Percentiles rank a stretch among this genome's conserved stretches.
These are phyloP conservation scores for Dacryopinax spathularia DNA, from an alignment of 768 basidiomycete species.

Conservation along the genomic window DNA sequence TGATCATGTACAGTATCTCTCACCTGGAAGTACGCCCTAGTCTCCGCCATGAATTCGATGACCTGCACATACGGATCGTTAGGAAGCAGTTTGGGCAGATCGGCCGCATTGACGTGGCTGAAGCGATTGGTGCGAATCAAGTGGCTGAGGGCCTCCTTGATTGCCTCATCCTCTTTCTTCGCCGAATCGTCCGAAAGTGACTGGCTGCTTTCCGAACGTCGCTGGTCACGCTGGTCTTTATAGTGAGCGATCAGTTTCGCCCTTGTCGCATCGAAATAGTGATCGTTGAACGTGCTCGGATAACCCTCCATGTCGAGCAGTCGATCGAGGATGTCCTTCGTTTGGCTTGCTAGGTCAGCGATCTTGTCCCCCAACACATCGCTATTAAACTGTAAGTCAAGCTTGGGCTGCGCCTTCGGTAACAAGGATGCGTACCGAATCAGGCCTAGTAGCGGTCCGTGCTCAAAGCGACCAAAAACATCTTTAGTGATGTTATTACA, in stretches of 20 bases:
- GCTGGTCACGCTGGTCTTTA: neutral
- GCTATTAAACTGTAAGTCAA: neutral
- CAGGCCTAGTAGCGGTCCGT: neutral
- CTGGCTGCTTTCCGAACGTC: neutral
- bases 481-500: neutral
- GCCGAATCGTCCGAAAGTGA: neutral
- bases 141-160: neutral
- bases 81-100: constrained; percentile 38
- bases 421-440: neutral
- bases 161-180: neutral
- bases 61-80: constrained; percentile 24
- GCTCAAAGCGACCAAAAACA: neutral
- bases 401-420: neutral
- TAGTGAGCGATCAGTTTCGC: neutral
- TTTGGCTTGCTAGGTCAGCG: neutral
- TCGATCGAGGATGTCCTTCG: neutral
- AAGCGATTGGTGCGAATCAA: neutral
- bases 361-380: neutral
- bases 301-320: neutral
- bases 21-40: constrained; percentile 59
- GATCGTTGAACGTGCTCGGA: neutral
- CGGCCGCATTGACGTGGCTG: constrained; percentile 23
- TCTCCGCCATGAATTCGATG: constrained; percentile 52
- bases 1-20: neutral
- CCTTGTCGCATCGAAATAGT: neutral